Percentiles rank a stretch among this genome's conserved stretches.
phyloP scores from a whole-genome alignment of 352 stramenopile genomes.

The Phytopythium oedochilum region DNA sequence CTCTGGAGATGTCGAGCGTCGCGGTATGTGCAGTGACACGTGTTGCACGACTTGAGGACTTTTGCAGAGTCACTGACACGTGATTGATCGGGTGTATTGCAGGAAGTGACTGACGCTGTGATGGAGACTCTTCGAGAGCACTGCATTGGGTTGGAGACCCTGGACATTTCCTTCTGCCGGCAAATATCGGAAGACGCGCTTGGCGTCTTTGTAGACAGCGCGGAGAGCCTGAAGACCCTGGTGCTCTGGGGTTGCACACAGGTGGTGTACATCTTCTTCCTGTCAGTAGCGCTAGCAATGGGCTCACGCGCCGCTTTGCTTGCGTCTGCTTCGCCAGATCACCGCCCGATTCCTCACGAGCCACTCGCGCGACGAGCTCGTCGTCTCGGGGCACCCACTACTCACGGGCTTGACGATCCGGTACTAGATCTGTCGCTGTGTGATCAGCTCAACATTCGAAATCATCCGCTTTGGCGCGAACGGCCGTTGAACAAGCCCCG shows the following conservation, averaged over 20 bases:
- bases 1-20: slow-evolving; percentile 72
- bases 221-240: slow-evolving; percentile 36
- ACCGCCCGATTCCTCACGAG: slow-evolving; percentile 64
- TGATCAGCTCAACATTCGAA: no score
- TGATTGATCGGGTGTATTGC: background rate
- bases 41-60: background rate
- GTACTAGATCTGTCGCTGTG: slow-evolving; percentile 34
- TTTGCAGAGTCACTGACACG: background rate
- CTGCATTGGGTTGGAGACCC: slow-evolving; percentile 31
- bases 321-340: slow-evolving; percentile 24
- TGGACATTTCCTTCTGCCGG: slow-evolving; percentile 80
- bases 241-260: slow-evolving; percentile 78
- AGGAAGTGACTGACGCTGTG: slow-evolving; percentile 54
- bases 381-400: slow-evolving; percentile 62
- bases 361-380: slow-evolving; percentile 56
- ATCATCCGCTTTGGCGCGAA: no score
- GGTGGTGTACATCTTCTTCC: slow-evolving; percentile 18
- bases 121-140: slow-evolving; percentile 47
- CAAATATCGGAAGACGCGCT: slow-evolving; percentile 65
- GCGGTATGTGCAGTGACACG: no score
- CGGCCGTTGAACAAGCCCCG: no score
- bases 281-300: background rate
- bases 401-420: slow-evolving; percentile 71
- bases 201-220: slow-evolving; percentile 48
- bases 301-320: background rate